phyloP scores from a whole-genome alignment of 805 yeast species.

The Tetrapisispora pingtungensis region DNA sequence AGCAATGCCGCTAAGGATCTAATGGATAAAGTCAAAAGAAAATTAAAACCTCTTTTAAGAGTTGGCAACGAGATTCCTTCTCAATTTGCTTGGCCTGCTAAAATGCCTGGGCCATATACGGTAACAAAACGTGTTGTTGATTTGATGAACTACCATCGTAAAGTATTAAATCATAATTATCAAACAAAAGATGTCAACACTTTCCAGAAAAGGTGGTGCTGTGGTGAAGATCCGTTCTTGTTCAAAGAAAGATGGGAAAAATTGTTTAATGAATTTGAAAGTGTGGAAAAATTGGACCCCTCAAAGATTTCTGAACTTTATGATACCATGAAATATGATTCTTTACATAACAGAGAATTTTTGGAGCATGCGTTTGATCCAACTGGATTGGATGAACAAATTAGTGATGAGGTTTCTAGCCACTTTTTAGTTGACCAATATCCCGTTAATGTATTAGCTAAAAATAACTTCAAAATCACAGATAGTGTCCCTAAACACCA shows the following conservation, averaged over 20 bases:
- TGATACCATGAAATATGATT: conserved; percentile 98
- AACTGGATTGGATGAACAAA: conserved; percentile 33
- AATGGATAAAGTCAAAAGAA: conserved; percentile 96
- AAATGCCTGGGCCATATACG: conserved; percentile 93
- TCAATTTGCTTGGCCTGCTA: conserved; percentile 97
- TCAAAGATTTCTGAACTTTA: conserved; percentile 92
- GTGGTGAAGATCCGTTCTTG: conserved; percentile 85
- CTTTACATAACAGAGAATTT: conserved; percentile 86
- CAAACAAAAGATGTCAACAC: conserved; percentile 50
- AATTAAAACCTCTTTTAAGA: conserved; percentile 83
- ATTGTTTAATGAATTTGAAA: conserved; percentile 79
- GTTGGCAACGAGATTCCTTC: conserved; percentile 96
- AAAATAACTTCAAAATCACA: conserved; percentile 63
- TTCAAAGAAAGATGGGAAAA: conserved; percentile 97
- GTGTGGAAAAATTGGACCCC: conserved; percentile 95
- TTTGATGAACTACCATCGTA: conserved; percentile 83
- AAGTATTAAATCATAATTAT: conserved; percentile 74
- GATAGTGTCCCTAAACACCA: conserved; percentile 13
- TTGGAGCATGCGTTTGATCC: conserved; percentile 74
- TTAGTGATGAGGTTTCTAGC: conserved; percentile 21
- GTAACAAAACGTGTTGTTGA: conserved; percentile 93
- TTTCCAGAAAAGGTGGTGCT: conserved; percentile 85
- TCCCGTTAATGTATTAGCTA: conserved; percentile 65
- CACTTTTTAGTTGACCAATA: conserved; percentile 54
- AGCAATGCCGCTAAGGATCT: conserved; percentile 95